phyloP scores from a whole-genome alignment of 2,329 filamentous ascomycete genomes.

The Penicillium frequentans region DNA sequence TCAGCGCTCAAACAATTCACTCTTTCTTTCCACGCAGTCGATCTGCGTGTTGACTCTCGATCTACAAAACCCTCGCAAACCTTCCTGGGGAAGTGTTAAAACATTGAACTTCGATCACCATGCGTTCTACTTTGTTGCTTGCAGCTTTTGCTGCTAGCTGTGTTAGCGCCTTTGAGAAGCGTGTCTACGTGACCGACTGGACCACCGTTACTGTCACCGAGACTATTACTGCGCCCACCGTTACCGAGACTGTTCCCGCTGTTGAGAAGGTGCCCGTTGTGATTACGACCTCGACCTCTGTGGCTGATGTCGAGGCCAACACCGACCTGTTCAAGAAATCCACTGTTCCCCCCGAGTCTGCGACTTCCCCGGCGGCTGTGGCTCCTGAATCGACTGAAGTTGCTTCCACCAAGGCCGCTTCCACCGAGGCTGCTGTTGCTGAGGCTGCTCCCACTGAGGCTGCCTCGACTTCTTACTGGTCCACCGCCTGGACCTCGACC shows the following conservation, averaged over 20 bases:
- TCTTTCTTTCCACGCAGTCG: slow-evolving; percentile 30
- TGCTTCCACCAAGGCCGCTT: slow-evolving; percentile 5
- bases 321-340: slow-evolving; percentile 11
- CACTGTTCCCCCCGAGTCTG: slow-evolving; percentile 3
- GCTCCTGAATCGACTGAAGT: background rate
- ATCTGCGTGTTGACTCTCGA: slow-evolving; percentile 31
- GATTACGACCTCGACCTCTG: slow-evolving; percentile 5
- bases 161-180: slow-evolving; percentile 36
- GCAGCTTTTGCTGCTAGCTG: slow-evolving; percentile 36
- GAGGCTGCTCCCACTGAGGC: background rate
- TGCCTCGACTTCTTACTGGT: slow-evolving; percentile 15
- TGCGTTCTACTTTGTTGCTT: slow-evolving; percentile 38
- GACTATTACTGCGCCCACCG: slow-evolving; percentile 31
- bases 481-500: slow-evolving; percentile 14
- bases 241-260: slow-evolving; percentile 21
- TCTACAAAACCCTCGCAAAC: slow-evolving; percentile 4
- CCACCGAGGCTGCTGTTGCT: background rate
- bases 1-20: slow-evolving; percentile 15
- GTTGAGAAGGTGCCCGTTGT: slow-evolving; percentile 10
- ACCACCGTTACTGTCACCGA: slow-evolving; percentile 38
- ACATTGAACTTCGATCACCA: slow-evolving; percentile 35
- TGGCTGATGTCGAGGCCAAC: background rate
- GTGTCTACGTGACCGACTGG: slow-evolving; percentile 38
- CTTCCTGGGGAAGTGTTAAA: slow-evolving; percentile 40
- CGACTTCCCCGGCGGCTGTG: background rate